Evolutionary conservation across 208 protist genomes (phyloP), one percentile per base, ranked within the genome.

Genomic region (Trypanosoma grayi): DNA sequence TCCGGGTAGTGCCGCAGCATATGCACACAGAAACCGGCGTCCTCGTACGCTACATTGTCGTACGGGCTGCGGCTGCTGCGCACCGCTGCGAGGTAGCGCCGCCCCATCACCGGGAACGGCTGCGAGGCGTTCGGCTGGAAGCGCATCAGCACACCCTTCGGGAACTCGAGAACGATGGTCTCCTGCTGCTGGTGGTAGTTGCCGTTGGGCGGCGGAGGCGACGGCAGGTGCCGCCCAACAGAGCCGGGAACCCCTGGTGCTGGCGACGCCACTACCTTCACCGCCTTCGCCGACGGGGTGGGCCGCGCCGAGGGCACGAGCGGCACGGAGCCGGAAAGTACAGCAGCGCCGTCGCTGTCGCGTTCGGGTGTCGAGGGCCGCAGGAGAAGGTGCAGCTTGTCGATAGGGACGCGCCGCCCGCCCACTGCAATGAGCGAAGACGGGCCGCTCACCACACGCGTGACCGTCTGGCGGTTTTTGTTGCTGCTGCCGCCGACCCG

Each of bases 391-490:
- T 90, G 77, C 46, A 93, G 50, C 47, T 89, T 93, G 51, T 86
- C 74, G 30, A 88, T 77, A 0, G 86, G 86, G 14, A 93, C 81
- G 10, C 86, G 86, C n/a, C 86, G 74, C 16, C 86, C 86, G 14
- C 78, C 75, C 6, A 93, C 78, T 25, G 86, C 77, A 60, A 93
- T 83, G 46, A 90, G 64, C 13, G 72, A 73, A 10, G 78, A 73
- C 0, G 80, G 61, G 14, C 70, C 67, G 8, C 68, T 66, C 60
- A 75, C 73, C 11, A 80, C 70, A 0, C 77, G 70, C 0, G 66
- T 77, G 30, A 65, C 66, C 54, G 28, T 72, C 39, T 25, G 48
- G 28, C 2, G 48, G 24, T 20, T 40, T 14, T 58, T 51, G 34
- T 50, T 20, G n/a, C n/a, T n/a, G n/a, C n/a, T n/a, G n/a, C n/a